A percentile compares a stretch with the other conserved stretches of the same genome.
These are phyloP conservation scores for Leishmania major DNA, from an alignment of 208 protist genomes.

Conservation along the genomic window DNA sequence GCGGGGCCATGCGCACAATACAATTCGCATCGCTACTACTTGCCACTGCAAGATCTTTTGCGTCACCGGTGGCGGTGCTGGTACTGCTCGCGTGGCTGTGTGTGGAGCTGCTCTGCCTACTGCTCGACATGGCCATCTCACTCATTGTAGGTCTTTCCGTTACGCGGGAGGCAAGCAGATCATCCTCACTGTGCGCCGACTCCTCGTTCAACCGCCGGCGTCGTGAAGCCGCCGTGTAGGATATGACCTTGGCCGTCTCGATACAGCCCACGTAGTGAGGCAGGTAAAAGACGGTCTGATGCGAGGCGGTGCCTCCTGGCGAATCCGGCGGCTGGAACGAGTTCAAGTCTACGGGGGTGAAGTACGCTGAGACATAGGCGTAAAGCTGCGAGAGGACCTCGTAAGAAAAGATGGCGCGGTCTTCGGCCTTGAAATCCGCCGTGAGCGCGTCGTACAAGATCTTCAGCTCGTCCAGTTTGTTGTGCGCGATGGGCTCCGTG, in stretches of 20 bases:
- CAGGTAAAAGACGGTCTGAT: slow-evolving; percentile 33
- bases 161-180: slow-evolving; percentile 10
- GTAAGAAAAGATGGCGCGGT: slow-evolving; percentile 48
- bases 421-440: slow-evolving; percentile 51
- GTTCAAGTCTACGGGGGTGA: slow-evolving; percentile 37
- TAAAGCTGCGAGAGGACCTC: slow-evolving; percentile 58
- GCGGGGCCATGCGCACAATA: slow-evolving; percentile 4
- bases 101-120: not conserved
- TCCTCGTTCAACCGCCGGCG: not conserved
- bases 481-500: slow-evolving; percentile 26
- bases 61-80: not conserved
- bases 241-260: slow-evolving; percentile 29
- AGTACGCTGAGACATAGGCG: slow-evolving; percentile 61
- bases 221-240: slow-evolving; percentile 16
- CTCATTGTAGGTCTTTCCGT: slow-evolving; percentile 10
- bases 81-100: not conserved
- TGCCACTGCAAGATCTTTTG: not conserved
- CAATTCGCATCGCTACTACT: slow-evolving; percentile 27
- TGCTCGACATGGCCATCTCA: not conserved
- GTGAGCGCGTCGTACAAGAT: slow-evolving; percentile 61
- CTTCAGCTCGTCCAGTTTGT: slow-evolving; percentile 35
- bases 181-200: not conserved
- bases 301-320: not conserved
- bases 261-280: slow-evolving; percentile 33
- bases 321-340: slow-evolving; percentile 4